Base-by-base conservation (phyloP, 345 rosid species). In the Viola odorata region DNA sequence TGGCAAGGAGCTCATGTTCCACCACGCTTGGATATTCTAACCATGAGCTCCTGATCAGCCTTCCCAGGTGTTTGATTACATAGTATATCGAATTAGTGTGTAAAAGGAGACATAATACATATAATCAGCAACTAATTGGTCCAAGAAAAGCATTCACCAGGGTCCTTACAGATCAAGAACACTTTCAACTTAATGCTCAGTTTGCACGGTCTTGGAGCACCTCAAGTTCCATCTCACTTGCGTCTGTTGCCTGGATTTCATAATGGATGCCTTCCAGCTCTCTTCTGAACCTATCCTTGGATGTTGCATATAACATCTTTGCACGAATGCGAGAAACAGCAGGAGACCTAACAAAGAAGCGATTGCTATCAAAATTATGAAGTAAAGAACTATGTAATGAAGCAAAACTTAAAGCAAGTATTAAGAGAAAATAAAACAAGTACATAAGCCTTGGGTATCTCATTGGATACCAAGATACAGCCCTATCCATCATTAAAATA, bases 31-130 rank as follows among this genome's bases (percentile, higher is more conserved):
- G 54, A 51, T 45, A 67, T 57, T 14, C n/a, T 5, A 37, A 12
- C 12, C 47, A 56, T 37, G 67, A 64, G 77, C 77, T 73, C 76
- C 63, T 44, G 32, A 65, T 82, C 87, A 82, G 82, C 74, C 76
- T 70, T 73, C 77, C 12, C 81, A 64, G 72, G 69, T 32, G 60
- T 9, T 12, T n/a, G 48, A 55, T 76, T 81, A 73, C 76, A 72
- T 53, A 52, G 58, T 47, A 32, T 8, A 44, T 12, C 53, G 7
- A 54, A 55, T 45, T 38, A 47, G 57, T 58, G 68, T 60, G 38
- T 41, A 68, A 41, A 47, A 49, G 17, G n/a, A 5, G 8, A 59
- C 61, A 55, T 60, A 7, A 53, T n/a, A 41, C 64, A 55, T 36
- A 50, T 63, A 49, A 67, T n/a, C 15, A 11, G 67, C 49, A 65